Evolutionary conservation across 2,329 filamentous ascomycete genomes (phyloP).

Genomic region (Lachnellula willkommii): DNA sequence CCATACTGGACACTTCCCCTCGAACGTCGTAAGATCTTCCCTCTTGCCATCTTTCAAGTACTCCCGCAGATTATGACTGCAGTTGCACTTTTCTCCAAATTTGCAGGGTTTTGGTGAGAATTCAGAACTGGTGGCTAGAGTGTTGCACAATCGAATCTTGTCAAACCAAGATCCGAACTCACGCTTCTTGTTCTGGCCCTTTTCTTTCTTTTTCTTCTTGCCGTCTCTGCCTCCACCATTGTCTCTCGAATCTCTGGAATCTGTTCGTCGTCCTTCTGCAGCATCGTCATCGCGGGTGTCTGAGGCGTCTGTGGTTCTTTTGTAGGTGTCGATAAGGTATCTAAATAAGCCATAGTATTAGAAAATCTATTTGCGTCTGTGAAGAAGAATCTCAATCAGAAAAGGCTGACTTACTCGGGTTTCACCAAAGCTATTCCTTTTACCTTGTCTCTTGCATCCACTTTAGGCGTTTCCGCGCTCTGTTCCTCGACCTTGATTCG

Average conservation of each 20-base stretch:
- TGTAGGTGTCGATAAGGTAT: constrained; percentile 26
- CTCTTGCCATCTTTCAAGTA: constrained; percentile 81
- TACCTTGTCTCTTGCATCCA: constrained; percentile 24
- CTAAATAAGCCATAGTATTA: constrained; percentile 12
- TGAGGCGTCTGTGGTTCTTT: constrained; percentile 5
- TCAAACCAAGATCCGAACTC: constrained; percentile 78
- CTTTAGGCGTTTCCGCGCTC: constrained; percentile 1
- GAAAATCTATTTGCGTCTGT: not conserved
- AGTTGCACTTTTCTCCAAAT: constrained; percentile 75
- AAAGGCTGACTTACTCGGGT: constrained; percentile 24
- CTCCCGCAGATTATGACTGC: constrained; percentile 76
- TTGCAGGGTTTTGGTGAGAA: constrained; percentile 75
- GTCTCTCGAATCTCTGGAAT: constrained; percentile 32
- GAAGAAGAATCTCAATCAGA: not conserved
- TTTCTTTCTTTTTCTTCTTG: constrained; percentile 55
- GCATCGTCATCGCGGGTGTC: constrained; percentile 47
- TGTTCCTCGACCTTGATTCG: constrained; percentile 48
- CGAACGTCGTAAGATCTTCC: constrained; percentile 70
- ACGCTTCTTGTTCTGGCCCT: constrained; percentile 78
- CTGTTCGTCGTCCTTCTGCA: constrained; percentile 39
- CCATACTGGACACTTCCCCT: constrained; percentile 76
- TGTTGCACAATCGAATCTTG: constrained; percentile 70
- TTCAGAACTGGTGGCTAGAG: constrained; percentile 64
- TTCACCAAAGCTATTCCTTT: constrained; percentile 31
- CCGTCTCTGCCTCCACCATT: constrained; percentile 38